Conservation (phyloP, 1,284 basidiomycete genomes). For the Cystobasidium pallidum region DNA sequence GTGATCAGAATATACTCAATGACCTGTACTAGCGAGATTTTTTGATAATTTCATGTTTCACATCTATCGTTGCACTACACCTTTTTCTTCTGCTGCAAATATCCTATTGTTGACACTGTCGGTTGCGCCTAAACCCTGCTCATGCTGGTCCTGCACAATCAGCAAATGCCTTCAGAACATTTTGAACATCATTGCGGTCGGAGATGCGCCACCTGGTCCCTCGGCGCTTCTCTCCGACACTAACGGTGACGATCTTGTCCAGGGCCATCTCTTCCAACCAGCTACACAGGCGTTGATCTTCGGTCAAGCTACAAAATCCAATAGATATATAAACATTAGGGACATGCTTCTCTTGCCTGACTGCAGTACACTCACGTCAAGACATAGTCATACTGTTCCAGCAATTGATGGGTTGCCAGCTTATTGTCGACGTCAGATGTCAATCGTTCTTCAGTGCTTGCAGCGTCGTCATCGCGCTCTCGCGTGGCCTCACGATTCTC, state of each 20-base stretch:
- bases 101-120: background rate
- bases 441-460: constrained; percentile 1
- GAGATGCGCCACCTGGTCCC: constrained; percentile 24
- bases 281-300: constrained; percentile 36
- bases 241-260: constrained; percentile 34
- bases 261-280: constrained; percentile 43
- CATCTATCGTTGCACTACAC: too few relatives aligned
- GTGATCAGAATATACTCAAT: constrained; percentile 20
- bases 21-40: constrained; percentile 3
- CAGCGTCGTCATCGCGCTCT: constrained; percentile 10
- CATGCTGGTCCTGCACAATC: background rate
- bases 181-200: constrained; percentile 3
- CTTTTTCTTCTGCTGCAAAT: background rate
- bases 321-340: background rate
- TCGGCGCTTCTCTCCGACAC: constrained; percentile 31
- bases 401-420: constrained; percentile 24
- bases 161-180: constrained; percentile 6
- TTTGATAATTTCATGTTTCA: background rate
- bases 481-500: background rate
- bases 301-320: constrained; percentile 5
- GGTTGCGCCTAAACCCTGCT: background rate
- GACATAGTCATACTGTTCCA: constrained; percentile 41
- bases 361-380: constrained; percentile 20
- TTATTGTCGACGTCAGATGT: constrained; percentile 13
- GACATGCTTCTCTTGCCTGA: background rate